Evolutionary conservation across 257 asterid genomes (phyloP).

Genomic region (Solanum tarapatanum): DNA sequence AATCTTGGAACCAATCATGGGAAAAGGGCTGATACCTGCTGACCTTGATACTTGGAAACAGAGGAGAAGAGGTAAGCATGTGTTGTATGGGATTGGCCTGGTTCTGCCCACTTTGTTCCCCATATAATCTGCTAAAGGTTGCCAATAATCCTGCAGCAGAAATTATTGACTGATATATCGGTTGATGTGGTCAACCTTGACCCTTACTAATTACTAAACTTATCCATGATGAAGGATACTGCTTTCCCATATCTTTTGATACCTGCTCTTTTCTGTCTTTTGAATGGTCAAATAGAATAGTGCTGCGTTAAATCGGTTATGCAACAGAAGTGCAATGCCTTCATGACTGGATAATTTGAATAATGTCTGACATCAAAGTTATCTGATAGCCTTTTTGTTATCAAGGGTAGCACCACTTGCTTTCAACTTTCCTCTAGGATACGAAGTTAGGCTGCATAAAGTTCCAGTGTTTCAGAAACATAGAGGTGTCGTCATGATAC

Average conservation of each 20-base stretch:
- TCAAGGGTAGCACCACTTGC: neutral
- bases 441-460: neutral
- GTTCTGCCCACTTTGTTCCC: neutral
- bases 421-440: neutral
- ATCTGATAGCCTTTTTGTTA: neutral
- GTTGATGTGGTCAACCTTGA: neutral
- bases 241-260: neutral
- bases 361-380: neutral
- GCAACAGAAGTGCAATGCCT: neutral
- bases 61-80: conserved; percentile 75
- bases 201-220: neutral
- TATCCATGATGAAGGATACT: neutral
- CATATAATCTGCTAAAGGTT: neutral
- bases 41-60: conserved; percentile 96
- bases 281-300: neutral
- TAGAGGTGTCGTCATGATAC: neutral
- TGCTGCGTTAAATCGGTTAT: neutral
- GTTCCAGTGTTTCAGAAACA: neutral
- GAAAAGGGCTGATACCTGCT: conserved; percentile 97
- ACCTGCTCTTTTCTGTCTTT: neutral
- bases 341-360: neutral
- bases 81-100: neutral
- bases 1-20: conserved; percentile 97
- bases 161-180: neutral
- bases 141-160: neutral